phyloP scores from a whole-genome alignment of 139 green algal species.

The Picochlorum costavermella region DNA sequence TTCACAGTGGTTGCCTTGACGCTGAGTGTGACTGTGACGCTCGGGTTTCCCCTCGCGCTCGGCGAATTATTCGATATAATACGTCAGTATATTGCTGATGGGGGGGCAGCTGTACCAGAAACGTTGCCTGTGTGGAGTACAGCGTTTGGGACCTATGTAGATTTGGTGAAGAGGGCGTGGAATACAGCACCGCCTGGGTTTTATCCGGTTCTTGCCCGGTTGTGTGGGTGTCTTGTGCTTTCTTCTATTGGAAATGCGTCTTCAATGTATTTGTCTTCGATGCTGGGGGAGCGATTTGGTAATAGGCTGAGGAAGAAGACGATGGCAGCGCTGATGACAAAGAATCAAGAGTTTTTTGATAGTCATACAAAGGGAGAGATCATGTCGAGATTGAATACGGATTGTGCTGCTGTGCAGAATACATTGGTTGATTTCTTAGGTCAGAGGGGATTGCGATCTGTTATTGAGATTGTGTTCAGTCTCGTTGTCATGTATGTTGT shows the following conservation, averaged over 20 bases:
- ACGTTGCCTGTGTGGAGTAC: neutral
- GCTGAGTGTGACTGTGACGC: slow-evolving; percentile 6
- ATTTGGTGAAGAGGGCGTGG: neutral
- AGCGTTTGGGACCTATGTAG: neutral
- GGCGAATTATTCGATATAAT: slow-evolving; percentile 28
- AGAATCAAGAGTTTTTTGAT: slow-evolving; percentile 23
- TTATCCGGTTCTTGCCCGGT: neutral
- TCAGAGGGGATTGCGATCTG: slow-evolving; percentile 18
- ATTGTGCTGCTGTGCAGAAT: slow-evolving; percentile 20
- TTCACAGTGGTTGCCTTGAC: slow-evolving; percentile 1
- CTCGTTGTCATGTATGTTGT: slow-evolving; percentile 17
- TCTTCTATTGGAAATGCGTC: slow-evolving; percentile 12
- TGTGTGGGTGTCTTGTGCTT: slow-evolving; percentile 19
- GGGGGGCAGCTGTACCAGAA: neutral
- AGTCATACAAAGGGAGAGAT: slow-evolving; percentile 18
- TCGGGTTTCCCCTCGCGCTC: slow-evolving; percentile 22
- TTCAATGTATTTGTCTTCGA: slow-evolving; percentile 12
- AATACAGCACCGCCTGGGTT: slow-evolving; percentile 14
- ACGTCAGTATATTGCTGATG: slow-evolving; percentile 3
- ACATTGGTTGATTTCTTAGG: slow-evolving; percentile 29
- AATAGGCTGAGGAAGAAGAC: slow-evolving; percentile 11
- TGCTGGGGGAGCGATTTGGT: slow-evolving; percentile 25
- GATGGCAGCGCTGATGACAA: slow-evolving; percentile 13
- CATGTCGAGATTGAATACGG: slow-evolving; percentile 15
- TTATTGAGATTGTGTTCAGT: slow-evolving; percentile 22